phyloP scores from a whole-genome alignment of 2,329 filamentous ascomycete species.

The Nigrospora osmanthi region DNA sequence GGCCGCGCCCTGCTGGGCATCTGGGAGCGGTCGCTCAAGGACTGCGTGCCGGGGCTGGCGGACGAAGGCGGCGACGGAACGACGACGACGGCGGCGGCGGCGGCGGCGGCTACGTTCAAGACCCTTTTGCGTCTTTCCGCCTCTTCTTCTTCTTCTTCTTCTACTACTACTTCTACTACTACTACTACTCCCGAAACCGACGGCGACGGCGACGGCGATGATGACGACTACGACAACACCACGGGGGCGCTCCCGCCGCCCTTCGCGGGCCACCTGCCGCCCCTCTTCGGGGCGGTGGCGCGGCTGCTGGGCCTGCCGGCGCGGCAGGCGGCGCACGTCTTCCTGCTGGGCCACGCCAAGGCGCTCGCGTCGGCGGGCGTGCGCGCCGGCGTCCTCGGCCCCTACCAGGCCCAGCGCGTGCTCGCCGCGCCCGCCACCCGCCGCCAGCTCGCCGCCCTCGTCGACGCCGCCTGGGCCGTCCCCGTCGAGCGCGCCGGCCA shows the following conservation, averaged over 20 bases:
- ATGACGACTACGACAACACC: no score
- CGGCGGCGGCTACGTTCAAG: neutral
- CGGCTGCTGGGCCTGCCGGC: constrained; percentile 51
- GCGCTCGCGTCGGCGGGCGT: constrained; percentile 71
- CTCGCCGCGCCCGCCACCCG: constrained; percentile 56
- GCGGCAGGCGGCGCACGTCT: constrained; percentile 64
- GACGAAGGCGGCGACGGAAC: neutral
- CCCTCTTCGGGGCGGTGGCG: constrained; percentile 62
- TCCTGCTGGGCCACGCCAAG: constrained; percentile 69
- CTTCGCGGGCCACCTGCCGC: constrained; percentile 59
- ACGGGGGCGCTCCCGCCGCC: constrained; percentile 22
- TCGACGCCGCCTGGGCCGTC: constrained; percentile 53
- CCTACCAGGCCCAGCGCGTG: constrained; percentile 70
- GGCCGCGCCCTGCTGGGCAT: constrained; percentile 66
- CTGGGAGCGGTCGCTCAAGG: constrained; percentile 62
- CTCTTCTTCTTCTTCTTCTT: neutral
- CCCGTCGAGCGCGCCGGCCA: constrained; percentile 62
- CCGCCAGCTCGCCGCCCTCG: constrained; percentile 45
- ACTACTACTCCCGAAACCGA: neutral
- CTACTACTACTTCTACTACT: no score
- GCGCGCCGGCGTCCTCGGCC: constrained; percentile 68
- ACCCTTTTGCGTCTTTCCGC: neutral
- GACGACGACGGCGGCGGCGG: neutral
- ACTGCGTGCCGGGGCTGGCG: constrained; percentile 19
- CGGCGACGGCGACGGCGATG: constrained; percentile 1